Base-by-base conservation (phyloP, 495 filamentous ascomycete genomes). In the Aspergillus mulundensis region DNA sequence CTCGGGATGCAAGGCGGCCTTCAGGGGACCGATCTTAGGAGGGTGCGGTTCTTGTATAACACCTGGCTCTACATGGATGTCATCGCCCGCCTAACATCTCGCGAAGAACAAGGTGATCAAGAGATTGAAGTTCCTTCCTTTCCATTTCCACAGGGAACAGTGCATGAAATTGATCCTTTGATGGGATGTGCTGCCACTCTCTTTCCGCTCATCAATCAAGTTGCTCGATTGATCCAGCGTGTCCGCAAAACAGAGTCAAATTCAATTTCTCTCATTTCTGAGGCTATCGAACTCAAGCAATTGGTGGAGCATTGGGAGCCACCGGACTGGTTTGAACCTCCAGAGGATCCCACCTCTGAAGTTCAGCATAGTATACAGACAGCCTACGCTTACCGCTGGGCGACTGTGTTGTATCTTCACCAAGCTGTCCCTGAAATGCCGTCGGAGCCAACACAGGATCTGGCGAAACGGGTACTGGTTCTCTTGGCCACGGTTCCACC, bases 11-110 rank as follows among this genome's bases (percentile, higher is more conserved):
- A 69, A 55, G 66, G 56, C 19, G 55, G 62, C 30, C 30, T 70
- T 58, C 53, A 47, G 20, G 53, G 63, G 16, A 66, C 77, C 18
- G 81, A 86, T 25, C 66, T 83, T 16, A 69, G 75, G 39, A 69
- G 87, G 10, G 70, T 91, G 45, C 80, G 80, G 38, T 91, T 91
- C 61, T 70, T 92, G 38, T 87, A 86, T 66, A 91, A 89, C 65
- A 85, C 87, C 8, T 91, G 84, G 84, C 77, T 90, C 16, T 92
- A 91, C 61, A 88, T 90, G 84, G 87, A 92, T 69, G 88, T 91
- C 34, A 85, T 92, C 56, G 84, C 88, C 19, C 82, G 87, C 11
- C 69, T 92, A 30, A 91, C 88, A 0, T 86, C 86, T 14, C 70
- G 84, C 19, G 82, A 83, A 51, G 80, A 81, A 5, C 81, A 84